Percentiles rank a stretch among this genome's conserved stretches.
phyloP scores from a whole-genome alignment of 495 filamentous ascomycete genomes.

The Aspergillus haitiensis region DNA sequence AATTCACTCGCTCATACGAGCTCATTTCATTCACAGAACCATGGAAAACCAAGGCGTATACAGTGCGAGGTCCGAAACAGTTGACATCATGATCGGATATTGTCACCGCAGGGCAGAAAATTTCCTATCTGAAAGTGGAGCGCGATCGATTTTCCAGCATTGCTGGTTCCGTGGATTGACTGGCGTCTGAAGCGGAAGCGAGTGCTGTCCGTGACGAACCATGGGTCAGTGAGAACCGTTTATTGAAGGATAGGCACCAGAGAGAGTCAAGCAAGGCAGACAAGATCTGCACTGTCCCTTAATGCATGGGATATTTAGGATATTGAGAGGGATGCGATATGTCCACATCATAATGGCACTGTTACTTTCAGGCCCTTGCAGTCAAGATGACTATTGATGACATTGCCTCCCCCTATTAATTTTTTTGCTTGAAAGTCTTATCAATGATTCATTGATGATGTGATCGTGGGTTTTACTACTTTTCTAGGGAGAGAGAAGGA shows the following conservation, averaged over 20 bases:
- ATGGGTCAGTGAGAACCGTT: slow-evolving; percentile 13
- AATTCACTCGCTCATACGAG: neutral
- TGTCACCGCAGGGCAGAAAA: neutral
- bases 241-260: neutral
- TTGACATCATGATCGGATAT: slow-evolving; percentile 13
- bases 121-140: slow-evolving; percentile 3
- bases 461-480: too few species aligned
- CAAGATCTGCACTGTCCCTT: neutral
- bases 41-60: neutral
- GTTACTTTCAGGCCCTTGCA: slow-evolving; percentile 6
- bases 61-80: neutral
- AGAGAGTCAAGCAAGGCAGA: neutral
- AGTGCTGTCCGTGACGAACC: slow-evolving; percentile 22
- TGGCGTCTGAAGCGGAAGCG: slow-evolving; percentile 7
- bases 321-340: neutral
- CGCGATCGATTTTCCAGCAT: neutral
- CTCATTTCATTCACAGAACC: neutral
- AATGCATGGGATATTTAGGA: neutral
- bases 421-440: neutral
- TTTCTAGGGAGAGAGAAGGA: too few species aligned
- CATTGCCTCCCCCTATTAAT: neutral
- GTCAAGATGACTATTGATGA: slow-evolving; percentile 11
- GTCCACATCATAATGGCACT: neutral
- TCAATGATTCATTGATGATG: neutral
- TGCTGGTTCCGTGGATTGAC: neutral